These are phyloP conservation scores for Balansia obtecta DNA, from an alignment of 2,329 filamentous ascomycete species.

Conservation along the genomic window DNA sequence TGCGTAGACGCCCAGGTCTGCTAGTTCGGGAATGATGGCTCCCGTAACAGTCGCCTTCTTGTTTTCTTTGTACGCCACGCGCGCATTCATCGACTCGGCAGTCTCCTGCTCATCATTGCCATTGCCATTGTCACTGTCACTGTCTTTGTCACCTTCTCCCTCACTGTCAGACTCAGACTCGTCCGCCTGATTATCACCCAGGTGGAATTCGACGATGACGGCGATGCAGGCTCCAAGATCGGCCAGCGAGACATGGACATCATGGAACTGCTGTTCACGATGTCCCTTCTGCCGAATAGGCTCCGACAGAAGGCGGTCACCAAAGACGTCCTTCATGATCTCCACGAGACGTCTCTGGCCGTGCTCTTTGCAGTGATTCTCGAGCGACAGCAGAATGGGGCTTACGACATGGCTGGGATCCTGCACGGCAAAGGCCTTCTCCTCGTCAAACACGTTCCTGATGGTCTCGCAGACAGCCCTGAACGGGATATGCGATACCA, in stretches of 20 bases:
- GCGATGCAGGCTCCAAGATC: slow-evolving; percentile 52
- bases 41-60: slow-evolving; percentile 37
- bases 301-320: slow-evolving; percentile 44
- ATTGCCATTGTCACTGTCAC: slow-evolving; percentile 18
- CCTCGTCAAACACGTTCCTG: slow-evolving; percentile 46
- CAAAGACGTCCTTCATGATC: slow-evolving; percentile 54
- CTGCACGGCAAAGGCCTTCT: slow-evolving; percentile 29
- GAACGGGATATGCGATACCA: slow-evolving; percentile 54
- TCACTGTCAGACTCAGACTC: no score
- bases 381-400: slow-evolving; percentile 52
- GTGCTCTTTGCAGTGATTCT: slow-evolving; percentile 50
- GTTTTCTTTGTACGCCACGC: slow-evolving; percentile 39
- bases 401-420: slow-evolving; percentile 30
- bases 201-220: slow-evolving; percentile 56
- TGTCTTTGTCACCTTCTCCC: no score
- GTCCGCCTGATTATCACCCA: slow-evolving; percentile 24
- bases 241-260: slow-evolving; percentile 42
- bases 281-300: slow-evolving; percentile 43
- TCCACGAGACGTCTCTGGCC: slow-evolving; percentile 49
- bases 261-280: slow-evolving; percentile 36
- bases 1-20: slow-evolving; percentile 54
- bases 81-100: slow-evolving; percentile 32
- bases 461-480: slow-evolving; percentile 54
- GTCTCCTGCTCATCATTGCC: slow-evolving; percentile 25
- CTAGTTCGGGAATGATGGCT: slow-evolving; percentile 51